phyloP scores from a whole-genome alignment of 805 yeast species.

The Cyberlindnera bimundalis region DNA sequence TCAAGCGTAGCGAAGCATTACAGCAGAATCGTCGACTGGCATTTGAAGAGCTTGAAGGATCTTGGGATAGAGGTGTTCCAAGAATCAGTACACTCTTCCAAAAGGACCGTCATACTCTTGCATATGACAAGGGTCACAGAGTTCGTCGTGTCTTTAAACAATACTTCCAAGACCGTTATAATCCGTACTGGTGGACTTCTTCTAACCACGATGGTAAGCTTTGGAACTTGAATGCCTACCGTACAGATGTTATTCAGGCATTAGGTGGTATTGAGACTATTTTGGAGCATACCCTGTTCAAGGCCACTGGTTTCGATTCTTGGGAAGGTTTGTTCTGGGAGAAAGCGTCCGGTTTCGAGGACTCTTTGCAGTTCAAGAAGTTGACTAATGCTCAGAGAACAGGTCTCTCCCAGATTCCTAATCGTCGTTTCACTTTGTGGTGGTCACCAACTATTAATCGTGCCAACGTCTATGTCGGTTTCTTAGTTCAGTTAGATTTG shows the following conservation, averaged over 20 bases:
- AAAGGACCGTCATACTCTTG: constrained; percentile 90
- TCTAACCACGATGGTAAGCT: constrained; percentile 91
- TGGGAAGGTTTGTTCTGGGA: constrained; percentile 99
- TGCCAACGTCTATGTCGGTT: constrained; percentile 97
- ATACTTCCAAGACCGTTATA: constrained; percentile 64
- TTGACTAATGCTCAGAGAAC: constrained; percentile 96
- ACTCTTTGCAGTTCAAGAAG: constrained; percentile 89
- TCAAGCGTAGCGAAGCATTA: constrained; percentile 81
- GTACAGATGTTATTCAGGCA: constrained; percentile 96
- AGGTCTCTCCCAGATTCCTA: constrained; percentile 96
- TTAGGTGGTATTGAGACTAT: constrained; percentile 97
- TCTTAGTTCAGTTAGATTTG: constrained; percentile 89
- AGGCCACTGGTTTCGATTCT: constrained; percentile 94
- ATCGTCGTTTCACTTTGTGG: constrained; percentile 95
- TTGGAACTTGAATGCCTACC: constrained; percentile 89
- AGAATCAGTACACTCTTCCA: constrained; percentile 93
- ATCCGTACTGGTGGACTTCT: constrained; percentile 97
- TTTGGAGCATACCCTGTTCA: constrained; percentile 89
- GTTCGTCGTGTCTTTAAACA: constrained; percentile 75
- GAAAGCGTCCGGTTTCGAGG: constrained; percentile 95
- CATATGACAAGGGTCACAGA: constrained; percentile 92
- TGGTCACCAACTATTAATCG: constrained; percentile 99
- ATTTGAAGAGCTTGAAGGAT: constrained; percentile 88
- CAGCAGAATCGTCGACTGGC: constrained; percentile 83
- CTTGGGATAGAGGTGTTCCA: constrained; percentile 97